Evolutionary conservation across 768 basidiomycete genomes (phyloP), one percentile per base, ranked within the genome.

Genomic region (Tephrocybe rancida): DNA sequence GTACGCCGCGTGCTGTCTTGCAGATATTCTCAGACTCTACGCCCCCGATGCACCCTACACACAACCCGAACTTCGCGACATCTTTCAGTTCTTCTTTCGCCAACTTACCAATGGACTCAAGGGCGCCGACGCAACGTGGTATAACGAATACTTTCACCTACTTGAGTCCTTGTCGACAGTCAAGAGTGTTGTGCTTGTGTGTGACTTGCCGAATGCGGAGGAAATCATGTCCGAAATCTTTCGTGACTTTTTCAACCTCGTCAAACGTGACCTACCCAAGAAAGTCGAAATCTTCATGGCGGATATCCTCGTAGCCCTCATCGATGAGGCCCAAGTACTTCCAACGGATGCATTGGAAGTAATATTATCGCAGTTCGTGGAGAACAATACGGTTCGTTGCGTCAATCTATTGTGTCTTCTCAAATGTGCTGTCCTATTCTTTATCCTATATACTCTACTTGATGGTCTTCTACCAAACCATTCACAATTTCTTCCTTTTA

Each of bases 1-100:
- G 0, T 95, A 90, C 62, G 84, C 90, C 3, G 94, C 94, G 0
- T 96, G 93, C 70, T 98, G 95, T 71, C 80, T 99, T 32, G 95
- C 95, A 1, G 95, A 99, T 68, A 79, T 98, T 49, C 85, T 99
- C 54, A 75, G 94, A 38, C 81, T 98, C 34, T 98, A 93, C 68
- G 97, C 97, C 1, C 97, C 97, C 1, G 94, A 98, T 69, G 95
- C 97, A 21, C 97, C 97, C 11, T 98, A 96, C 67, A 95, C 88
- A 13, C 86, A 88, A 45, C 71, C 80, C 44, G 92, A 98, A 68
- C 84, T 98, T 30, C 81, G 91, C 76, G 94, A 97, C 70, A 95
- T 98, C 67, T 99, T 99, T 71, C 86, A 94, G 62, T 98, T 99
- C 79, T 92, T 98, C 81, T 86, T 94, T 67, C 78, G 85, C 30